Evolutionary conservation across 257 asterid species (phyloP), one percentile per base, ranked within the genome.

Genomic region (Solanum ossicruentum): DNA sequence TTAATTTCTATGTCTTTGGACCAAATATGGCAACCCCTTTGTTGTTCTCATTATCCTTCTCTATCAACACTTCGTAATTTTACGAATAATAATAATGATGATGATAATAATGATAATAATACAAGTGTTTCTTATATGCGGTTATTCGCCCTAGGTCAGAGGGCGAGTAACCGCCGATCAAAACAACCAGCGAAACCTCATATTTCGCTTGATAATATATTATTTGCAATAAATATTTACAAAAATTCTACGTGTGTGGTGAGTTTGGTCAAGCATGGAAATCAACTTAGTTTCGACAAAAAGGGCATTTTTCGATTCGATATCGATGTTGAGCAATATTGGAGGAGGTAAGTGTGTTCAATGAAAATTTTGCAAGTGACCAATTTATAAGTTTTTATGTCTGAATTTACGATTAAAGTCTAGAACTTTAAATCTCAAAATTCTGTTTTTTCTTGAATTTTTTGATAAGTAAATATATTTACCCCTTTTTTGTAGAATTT

Each of bases 11-110:
- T 94, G 93, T 91, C 97, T 17, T 85, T 93, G 63, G 96, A 96
- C 91, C 92, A 93, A 90, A 85, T 94, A 39, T 96, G 98, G 99
- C 90, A 84, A 2, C 93, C 94, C 72, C 82, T 94, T 43, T 93
- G 96, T 91, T 47, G 92, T 81, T 41, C 90, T 78, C 10, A 87
- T 67, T 96, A 86, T 72, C 98, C 96, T 56, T 90, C 98, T 82
- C 93, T 96, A 82, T 86, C 86, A 87, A 88, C 86, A 87, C 97
- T 94, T 88, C 93, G 61, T 70, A 16, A 72, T 52, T 66, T 28
- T 26, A 32, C 2, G 7, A 55, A 1, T 4, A 36, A 36, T 36
- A 36, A 36, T 36, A 4, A 36, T 5, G 41, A 36, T 36, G 41
- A 36, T 36, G 0, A 28, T 66, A 12, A 3, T 15, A 1, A 13